Conservation (phyloP, 805 yeast genomes). For the Ogataea pilisensis region DNA sequence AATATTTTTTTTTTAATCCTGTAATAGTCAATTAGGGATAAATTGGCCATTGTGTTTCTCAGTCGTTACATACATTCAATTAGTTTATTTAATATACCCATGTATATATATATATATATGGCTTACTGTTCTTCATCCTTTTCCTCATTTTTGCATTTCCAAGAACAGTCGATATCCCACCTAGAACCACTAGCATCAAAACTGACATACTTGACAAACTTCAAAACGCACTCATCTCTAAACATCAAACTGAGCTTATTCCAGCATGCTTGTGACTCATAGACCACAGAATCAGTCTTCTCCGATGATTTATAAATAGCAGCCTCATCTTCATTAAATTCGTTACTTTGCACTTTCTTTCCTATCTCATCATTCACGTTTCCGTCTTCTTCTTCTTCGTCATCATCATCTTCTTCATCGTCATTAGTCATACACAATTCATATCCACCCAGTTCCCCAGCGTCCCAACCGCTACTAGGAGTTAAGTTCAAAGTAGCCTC, state of each 20-base stretch:
- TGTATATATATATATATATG: too few species aligned
- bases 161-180: slow-evolving; percentile 83
- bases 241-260: slow-evolving; percentile 72
- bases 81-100: too few species aligned
- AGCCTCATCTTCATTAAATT: slow-evolving; percentile 61
- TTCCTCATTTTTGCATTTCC: slow-evolving; percentile 60
- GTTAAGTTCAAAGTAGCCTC: slow-evolving; percentile 84
- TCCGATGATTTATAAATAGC: slow-evolving; percentile 71
- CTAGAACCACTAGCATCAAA: slow-evolving; percentile 83
- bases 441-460: slow-evolving; percentile 92
- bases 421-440: slow-evolving; percentile 80
- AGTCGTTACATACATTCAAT: too few species aligned
- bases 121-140: slow-evolving; percentile 34
- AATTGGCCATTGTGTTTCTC: too few species aligned
- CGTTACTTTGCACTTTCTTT: slow-evolving; percentile 1
- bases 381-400: slow-evolving; percentile 39
- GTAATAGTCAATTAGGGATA: too few species aligned
- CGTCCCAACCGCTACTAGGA: slow-evolving; percentile 78
- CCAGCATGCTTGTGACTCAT: slow-evolving; percentile 80
- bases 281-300: slow-evolving; percentile 71
- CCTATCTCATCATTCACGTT: slow-evolving; percentile 16
- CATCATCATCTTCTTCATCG: slow-evolving; percentile 39
- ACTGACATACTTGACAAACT: slow-evolving; percentile 90
- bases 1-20: too few species aligned
- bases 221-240: slow-evolving; percentile 81